These are phyloP conservation scores for Tolypocladium ovalisporum DNA, from an alignment of 2,329 filamentous ascomycete species.

Conservation along the genomic window DNA sequence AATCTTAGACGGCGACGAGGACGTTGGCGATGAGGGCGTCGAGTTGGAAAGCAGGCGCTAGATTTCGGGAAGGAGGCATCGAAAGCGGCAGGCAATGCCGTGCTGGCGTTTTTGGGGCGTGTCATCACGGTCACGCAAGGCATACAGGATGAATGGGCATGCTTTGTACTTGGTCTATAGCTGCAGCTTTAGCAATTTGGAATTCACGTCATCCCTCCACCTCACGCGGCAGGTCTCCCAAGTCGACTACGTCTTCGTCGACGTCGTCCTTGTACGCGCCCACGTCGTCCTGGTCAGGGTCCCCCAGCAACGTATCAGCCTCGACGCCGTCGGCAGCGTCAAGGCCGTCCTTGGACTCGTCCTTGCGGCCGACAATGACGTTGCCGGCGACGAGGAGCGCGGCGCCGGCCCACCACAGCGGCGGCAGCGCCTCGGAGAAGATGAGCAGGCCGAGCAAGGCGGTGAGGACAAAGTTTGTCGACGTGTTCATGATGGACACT, in stretches of 20 bases:
- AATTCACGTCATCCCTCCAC: neutral
- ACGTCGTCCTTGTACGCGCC: conserved; percentile 11
- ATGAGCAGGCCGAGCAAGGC: conserved; percentile 59
- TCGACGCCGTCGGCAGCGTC: conserved; percentile 13
- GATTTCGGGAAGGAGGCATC: neutral
- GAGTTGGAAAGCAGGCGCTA: conserved; percentile 29
- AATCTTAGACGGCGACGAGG: conserved; percentile 32
- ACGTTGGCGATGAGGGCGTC: conserved; percentile 27
- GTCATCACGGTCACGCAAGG: neutral
- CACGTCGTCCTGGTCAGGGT: conserved; percentile 8
- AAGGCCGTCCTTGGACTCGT: conserved; percentile 29
- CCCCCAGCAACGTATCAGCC: conserved; percentile 16
- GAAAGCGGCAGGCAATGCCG: neutral
- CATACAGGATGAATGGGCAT: neutral
- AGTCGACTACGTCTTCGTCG: conserved; percentile 24
- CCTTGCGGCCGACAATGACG: conserved; percentile 64
- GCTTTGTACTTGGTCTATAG: too few relatives aligned
- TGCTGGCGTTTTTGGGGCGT: neutral
- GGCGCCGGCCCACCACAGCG: conserved; percentile 68
- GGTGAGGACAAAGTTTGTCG: conserved; percentile 70
- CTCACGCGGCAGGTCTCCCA: conserved; percentile 16
- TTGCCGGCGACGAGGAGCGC: conserved; percentile 63
- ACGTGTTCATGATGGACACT: conserved; percentile 74
- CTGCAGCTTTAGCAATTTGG: neutral
- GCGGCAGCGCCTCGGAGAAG: conserved; percentile 61